phyloP scores from a whole-genome alignment of 2,329 filamentous ascomycete genomes.

The Aspergillus sp. region DNA sequence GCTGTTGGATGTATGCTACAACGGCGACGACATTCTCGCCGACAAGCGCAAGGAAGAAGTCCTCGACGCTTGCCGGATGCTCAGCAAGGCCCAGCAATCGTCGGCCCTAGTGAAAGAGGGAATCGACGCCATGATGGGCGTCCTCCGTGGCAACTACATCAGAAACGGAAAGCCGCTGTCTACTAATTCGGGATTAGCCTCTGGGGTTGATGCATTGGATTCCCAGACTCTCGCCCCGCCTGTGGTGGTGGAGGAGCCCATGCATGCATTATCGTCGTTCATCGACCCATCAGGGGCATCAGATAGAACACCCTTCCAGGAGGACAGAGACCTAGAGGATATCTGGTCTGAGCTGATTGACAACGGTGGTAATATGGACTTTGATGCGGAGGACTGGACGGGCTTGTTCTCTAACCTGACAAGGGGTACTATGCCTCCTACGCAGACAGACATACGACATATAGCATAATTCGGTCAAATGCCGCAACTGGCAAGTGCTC shows the following conservation, averaged over 20 bases:
- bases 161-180: slow-evolving; percentile 2
- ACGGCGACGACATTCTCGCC: slow-evolving; percentile 37
- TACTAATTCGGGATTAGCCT: neutral
- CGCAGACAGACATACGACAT: neutral
- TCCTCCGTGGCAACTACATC: slow-evolving; percentile 35
- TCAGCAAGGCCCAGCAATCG: slow-evolving; percentile 35
- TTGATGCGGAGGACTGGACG: slow-evolving; percentile 31
- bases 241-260: neutral
- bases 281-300: neutral
- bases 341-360: slow-evolving; percentile 34
- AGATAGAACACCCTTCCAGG: accelerated
- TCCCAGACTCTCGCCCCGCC: neutral
- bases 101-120: slow-evolving; percentile 33
- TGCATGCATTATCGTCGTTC: neutral
- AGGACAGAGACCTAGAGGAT: slow-evolving; percentile 26
- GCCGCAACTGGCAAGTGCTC: no score
- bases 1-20: slow-evolving; percentile 43
- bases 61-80: slow-evolving; percentile 37
- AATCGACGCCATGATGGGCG: slow-evolving; percentile 39
- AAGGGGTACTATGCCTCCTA: neutral
- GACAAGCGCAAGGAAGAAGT: slow-evolving; percentile 39
- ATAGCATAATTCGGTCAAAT: neutral
- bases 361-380: slow-evolving; percentile 20
- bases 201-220: neutral
- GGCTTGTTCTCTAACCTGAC: slow-evolving; percentile 21